Evolutionary conservation across 768 basidiomycete genomes (phyloP), one percentile per base, ranked within the genome.

Genomic region (Gloeopeniophorella convolvens): DNA sequence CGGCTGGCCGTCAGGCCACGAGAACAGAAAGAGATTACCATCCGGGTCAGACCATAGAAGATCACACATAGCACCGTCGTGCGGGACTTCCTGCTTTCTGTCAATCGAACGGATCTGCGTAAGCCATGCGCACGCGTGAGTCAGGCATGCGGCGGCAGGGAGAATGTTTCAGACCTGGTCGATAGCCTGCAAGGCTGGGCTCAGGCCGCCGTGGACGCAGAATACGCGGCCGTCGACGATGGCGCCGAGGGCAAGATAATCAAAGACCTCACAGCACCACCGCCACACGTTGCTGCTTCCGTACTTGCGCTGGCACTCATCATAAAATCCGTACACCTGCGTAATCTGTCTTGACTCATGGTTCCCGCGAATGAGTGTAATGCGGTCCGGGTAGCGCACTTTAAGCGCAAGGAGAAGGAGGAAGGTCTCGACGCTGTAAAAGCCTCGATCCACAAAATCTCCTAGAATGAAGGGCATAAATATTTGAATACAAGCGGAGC

Each of bases 31-130:
- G n/a, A n/a, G 63, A 76, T 57, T 48, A 93, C 93, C 94, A 66
- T 98, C 95, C 37, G 95, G 95, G 72, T 98, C 95, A 51, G 94
- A 96, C 95, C 95, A 98, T n/a, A 98, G 73, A 2, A 98, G 73
- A 69, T 98, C 95, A 63, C 95, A 98, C 95, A 98, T 97, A 7
- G 93, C 84, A 11, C 95, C 95, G 63, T 98, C 95, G 66, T 98
- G 95, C 23, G 95, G 95, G 20, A 98, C 95, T 64, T 98, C 95
- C 66, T 95, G 92, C 66, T 94, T 93, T 28, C 95, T 72, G 72
- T 97, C 94, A 60, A 98, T 95, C 31, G 83, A 77, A 43, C 95
- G 86, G 59, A 98, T 97, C 93, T 89, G 43, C 15, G 21, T 21
- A 40, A 32, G 34, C 33, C 39, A 27, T 59, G 39, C 20, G 8